Evolutionary conservation across 257 asterid species (phyloP).

Genomic region (Jacaranda copaia): DNA sequence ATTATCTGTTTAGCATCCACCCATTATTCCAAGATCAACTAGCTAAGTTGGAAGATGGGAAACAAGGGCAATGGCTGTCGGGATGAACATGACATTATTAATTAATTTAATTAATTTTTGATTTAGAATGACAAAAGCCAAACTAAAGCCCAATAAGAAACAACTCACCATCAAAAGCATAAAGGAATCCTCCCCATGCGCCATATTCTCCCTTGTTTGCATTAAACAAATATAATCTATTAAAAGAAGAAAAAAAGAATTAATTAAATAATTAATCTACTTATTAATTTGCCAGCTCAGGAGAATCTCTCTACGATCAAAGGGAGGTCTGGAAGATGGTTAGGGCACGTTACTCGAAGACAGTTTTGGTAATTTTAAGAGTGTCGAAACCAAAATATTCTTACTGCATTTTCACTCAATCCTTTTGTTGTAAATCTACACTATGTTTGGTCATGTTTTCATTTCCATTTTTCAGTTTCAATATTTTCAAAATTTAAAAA

Average conservation of each 20-base stretch:
- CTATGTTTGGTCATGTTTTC: too few relatives aligned
- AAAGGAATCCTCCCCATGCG: slow-evolving; percentile 43
- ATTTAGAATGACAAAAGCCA: too few relatives aligned
- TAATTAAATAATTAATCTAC: slow-evolving; percentile 1
- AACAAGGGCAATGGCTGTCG: too few relatives aligned
- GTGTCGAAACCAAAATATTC: too few relatives aligned
- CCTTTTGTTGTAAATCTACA: too few relatives aligned
- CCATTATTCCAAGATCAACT: neutral
- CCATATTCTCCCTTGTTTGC: slow-evolving; percentile 43
- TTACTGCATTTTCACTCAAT: too few relatives aligned
- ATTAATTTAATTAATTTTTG: too few relatives aligned
- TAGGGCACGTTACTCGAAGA: slow-evolving; percentile 10
- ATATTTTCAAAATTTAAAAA: too few relatives aligned
- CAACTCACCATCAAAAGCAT: neutral
- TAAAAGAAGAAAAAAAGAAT: slow-evolving; percentile 4
- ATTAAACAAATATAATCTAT: neutral
- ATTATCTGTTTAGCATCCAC: slow-evolving; percentile 50
- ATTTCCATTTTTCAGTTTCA: too few relatives aligned
- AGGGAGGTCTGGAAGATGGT: slow-evolving; percentile 7
- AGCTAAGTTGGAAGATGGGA: too few relatives aligned
- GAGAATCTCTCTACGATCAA: slow-evolving; percentile 16
- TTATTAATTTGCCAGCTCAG: slow-evolving; percentile 24
- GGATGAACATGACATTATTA: too few relatives aligned
- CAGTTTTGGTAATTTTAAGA: neutral
- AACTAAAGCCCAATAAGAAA: slow-evolving; percentile 14